Evolutionary conservation across 2,329 filamentous ascomycete genomes (phyloP).

Genomic region (Blastomyces emzantsi): DNA sequence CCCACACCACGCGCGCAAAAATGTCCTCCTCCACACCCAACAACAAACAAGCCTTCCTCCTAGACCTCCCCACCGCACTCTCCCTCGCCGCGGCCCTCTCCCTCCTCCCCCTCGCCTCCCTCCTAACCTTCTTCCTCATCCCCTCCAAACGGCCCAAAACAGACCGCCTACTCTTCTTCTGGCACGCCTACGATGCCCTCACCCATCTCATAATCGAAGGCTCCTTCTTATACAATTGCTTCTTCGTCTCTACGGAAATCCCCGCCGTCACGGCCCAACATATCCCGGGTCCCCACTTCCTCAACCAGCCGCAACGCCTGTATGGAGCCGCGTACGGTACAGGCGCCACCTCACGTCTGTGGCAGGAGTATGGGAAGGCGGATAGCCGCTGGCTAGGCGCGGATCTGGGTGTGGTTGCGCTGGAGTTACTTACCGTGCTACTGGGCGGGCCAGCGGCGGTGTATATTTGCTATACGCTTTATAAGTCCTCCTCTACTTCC

Average conservation of each 20-base stretch:
- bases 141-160: constrained; percentile 39
- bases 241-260: constrained; percentile 56
- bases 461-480: constrained; percentile 48
- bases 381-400: constrained; percentile 52
- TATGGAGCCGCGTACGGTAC: constrained; percentile 53
- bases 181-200: constrained; percentile 88
- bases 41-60: constrained; percentile 11
- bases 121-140: constrained; percentile 42
- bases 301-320: constrained; percentile 44
- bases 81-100: constrained; percentile 47
- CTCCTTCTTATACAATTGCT: constrained; percentile 86
- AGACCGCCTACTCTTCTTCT: constrained; percentile 77
- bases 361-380: constrained; percentile 59
- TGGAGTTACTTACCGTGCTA: constrained; percentile 54
- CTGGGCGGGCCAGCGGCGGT: constrained; percentile 50
- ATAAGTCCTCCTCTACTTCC: constrained; percentile 20
- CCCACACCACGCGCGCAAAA: not conserved
- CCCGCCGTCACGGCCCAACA: constrained; percentile 24
- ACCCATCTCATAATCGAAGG: constrained; percentile 90
- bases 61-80: constrained; percentile 37
- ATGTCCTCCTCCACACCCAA: not conserved
- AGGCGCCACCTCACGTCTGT: constrained; percentile 46
- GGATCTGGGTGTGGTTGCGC: constrained; percentile 49
- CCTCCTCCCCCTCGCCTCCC: constrained; percentile 47
- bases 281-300: constrained; percentile 38